Conservation (phyloP, 495 filamentous ascomycete genomes). For the Penicillium silybi region DNA sequence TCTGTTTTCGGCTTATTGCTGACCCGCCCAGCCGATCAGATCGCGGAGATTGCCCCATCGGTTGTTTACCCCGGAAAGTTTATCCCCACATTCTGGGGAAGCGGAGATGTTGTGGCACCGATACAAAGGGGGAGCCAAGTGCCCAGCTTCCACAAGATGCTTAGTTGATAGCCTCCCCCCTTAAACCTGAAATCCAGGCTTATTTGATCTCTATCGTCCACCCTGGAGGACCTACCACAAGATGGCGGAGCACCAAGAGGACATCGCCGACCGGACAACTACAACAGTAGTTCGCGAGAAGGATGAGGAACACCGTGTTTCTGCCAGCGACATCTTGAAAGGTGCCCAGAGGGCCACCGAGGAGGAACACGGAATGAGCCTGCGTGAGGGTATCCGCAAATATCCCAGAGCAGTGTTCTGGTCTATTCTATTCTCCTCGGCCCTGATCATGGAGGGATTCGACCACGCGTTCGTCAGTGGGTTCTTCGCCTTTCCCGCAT, state of each 20-base stretch:
- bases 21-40: background rate
- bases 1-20: conserved; percentile 2
- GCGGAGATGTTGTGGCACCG: conserved; percentile 3
- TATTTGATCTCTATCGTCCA: too few relatives aligned
- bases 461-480: conserved; percentile 39
- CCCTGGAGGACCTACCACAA: background rate
- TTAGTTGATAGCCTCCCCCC: background rate
- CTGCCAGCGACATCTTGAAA: conserved; percentile 9
- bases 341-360: conserved; percentile 28
- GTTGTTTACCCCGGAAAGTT: conserved; percentile 1
- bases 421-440: conserved; percentile 38
- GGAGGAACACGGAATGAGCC: conserved; percentile 17
- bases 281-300: conserved; percentile 9
- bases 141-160: background rate
- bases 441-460: conserved; percentile 49
- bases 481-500: conserved; percentile 30
- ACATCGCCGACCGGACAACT: conserved; percentile 7
- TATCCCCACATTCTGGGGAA: conserved; percentile 4
- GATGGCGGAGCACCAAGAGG: conserved; percentile 18
- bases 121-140: background rate
- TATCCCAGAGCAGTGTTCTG: conserved; percentile 47
- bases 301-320: conserved; percentile 8
- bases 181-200: background rate
- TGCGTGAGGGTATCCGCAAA: conserved; percentile 11
- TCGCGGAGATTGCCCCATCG: background rate